These are phyloP conservation scores for Senna tora DNA, from an alignment of 306 rosid genomes.

Conservation along the genomic window DNA sequence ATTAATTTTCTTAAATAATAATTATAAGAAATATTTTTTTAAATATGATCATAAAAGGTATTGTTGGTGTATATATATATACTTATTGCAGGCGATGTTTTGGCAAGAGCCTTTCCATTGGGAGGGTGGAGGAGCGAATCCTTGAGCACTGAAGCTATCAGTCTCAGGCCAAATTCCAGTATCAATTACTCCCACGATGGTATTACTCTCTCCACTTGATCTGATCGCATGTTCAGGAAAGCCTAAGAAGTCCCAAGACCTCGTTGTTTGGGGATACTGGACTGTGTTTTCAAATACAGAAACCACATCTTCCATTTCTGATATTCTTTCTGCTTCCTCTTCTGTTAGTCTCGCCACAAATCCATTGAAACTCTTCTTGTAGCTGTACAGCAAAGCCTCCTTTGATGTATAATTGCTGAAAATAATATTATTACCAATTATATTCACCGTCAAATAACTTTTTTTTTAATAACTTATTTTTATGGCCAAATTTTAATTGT, in stretches of 20 bases:
- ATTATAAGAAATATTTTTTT: too few species aligned
- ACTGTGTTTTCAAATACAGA: slow-evolving; percentile 52
- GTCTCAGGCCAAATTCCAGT: slow-evolving; percentile 60
- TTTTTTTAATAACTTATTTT: too few species aligned
- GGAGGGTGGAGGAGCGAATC: slow-evolving; percentile 51
- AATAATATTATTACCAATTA: too few species aligned
- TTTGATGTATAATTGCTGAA: slow-evolving; percentile 34
- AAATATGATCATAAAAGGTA: too few species aligned
- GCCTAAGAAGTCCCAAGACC: slow-evolving; percentile 68
- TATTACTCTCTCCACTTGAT: slow-evolving; percentile 36
- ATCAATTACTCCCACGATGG: slow-evolving; percentile 55
- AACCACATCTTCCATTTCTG: slow-evolving; percentile 50
- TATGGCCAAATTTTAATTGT: too few species aligned
- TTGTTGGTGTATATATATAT: too few species aligned
- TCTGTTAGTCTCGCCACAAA: slow-evolving; percentile 44
- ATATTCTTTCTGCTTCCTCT: slow-evolving; percentile 43
- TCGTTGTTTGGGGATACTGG: slow-evolving; percentile 51
- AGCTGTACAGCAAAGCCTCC: slow-evolving; percentile 38
- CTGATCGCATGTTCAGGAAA: slow-evolving; percentile 33
- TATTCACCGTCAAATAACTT: too few species aligned
- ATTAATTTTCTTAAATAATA: too few species aligned
- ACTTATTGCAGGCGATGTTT: slow-evolving; percentile 58
- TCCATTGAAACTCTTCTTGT: slow-evolving; percentile 53
- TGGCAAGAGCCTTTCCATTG: slow-evolving; percentile 66
- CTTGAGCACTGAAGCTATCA: slow-evolving; percentile 48